These are phyloP conservation scores for Epipyxis sp. DNA, from an alignment of 108 stramenopile genomes.

Conservation along the genomic window DNA sequence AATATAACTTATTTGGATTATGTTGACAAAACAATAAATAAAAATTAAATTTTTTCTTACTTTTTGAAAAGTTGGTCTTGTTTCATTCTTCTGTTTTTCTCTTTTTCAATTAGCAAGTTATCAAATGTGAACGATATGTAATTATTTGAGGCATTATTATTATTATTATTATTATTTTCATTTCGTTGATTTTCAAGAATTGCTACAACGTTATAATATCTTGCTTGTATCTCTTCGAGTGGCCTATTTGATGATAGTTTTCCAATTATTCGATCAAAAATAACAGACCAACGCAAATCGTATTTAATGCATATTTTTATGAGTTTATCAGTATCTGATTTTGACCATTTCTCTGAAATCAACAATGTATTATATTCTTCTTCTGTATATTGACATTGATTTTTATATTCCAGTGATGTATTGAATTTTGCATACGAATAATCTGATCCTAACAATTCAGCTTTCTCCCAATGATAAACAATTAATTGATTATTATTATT, in stretches of 20 bases:
- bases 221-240: conserved; percentile 74
- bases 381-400: conserved; percentile 65
- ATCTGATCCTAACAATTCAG: conserved; percentile 69
- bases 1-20: too few species aligned
- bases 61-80: conserved; percentile 21
- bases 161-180: background rate
- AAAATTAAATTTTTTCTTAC: background rate
- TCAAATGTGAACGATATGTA: background rate
- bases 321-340: conserved; percentile 80
- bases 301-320: conserved; percentile 67
- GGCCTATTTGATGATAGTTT: conserved; percentile 51
- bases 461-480: conserved; percentile 14
- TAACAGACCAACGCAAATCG: conserved; percentile 89
- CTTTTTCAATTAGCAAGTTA: background rate
- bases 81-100: background rate
- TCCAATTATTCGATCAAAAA: conserved; percentile 38
- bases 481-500: background rate
- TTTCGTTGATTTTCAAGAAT: background rate
- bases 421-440: conserved; percentile 90
- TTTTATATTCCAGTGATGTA: conserved; percentile 68
- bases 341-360: conserved; percentile 61
- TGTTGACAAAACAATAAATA: background rate
- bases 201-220: conserved; percentile 76
- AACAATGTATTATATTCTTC: conserved; percentile 68
- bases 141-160: background rate